Conservation (phyloP, 192 early-diverging fungal species). For the Gonapodya prolifera region DNA sequence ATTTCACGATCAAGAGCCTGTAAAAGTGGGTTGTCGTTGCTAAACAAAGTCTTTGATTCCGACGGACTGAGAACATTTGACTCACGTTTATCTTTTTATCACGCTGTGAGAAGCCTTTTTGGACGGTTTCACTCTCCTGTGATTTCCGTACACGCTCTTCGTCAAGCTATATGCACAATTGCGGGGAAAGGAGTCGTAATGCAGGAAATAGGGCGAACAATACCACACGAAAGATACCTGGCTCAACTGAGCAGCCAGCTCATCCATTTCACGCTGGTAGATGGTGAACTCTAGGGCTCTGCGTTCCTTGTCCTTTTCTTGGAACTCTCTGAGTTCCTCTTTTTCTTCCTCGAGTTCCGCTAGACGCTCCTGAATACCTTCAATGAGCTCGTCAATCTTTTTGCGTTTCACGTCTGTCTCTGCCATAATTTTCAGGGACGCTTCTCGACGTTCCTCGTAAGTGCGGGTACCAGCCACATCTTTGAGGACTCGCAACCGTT, state of each 20-base stretch:
- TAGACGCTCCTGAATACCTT: conserved; percentile 77
- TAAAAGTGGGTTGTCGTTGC: not conserved
- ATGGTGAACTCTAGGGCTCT: conserved; percentile 88
- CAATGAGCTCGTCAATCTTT: conserved; percentile 82
- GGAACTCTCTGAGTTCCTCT: conserved; percentile 79
- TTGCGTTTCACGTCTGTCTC: conserved; percentile 73
- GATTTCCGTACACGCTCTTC: conserved; percentile 18
- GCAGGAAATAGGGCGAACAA: not conserved
- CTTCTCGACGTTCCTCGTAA: conserved; percentile 81
- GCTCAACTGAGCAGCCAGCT: conserved; percentile 7
- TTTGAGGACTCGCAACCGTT: conserved; percentile 80
- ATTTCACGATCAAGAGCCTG: conserved; percentile 32
- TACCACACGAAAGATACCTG: not conserved
- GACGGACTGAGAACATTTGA: not conserved
- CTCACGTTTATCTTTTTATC: conserved; percentile 5
- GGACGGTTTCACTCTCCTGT: not conserved
- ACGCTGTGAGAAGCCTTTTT: not conserved
- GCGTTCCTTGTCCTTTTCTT: conserved; percentile 70
- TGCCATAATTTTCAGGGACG: conserved; percentile 83
- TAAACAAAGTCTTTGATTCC: too few relatives aligned
- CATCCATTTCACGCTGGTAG: conserved; percentile 62
- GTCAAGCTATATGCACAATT: conserved; percentile 15
- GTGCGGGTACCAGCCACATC: conserved; percentile 96
- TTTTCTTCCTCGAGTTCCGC: conserved; percentile 87
- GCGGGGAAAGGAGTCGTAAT: not conserved